phyloP scores from a whole-genome alignment of 768 basidiomycete species.

The Suillus subluteus region DNA sequence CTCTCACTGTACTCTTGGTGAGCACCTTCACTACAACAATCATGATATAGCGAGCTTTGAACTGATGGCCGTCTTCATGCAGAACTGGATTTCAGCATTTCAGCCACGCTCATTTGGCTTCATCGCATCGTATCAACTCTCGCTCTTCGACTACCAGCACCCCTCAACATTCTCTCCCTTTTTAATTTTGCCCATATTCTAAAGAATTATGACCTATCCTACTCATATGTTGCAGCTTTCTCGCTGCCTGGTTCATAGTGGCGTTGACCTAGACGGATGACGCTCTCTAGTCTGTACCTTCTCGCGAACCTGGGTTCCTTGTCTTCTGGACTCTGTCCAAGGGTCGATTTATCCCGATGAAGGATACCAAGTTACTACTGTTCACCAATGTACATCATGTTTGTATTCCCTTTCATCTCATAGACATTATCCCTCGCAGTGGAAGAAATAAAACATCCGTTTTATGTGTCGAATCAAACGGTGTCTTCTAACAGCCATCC shows the following conservation, averaged over 20 bases:
- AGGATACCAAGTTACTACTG: slow-evolving; percentile 3
- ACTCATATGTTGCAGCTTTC: background rate
- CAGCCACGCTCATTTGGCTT: slow-evolving; percentile 2
- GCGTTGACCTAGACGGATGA: background rate
- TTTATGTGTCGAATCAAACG: background rate
- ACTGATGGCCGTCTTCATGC: background rate
- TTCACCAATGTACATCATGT: background rate
- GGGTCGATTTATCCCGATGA: background rate
- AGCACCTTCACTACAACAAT: background rate
- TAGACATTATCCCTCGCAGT: background rate
- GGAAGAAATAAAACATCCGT: background rate
- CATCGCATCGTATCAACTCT: slow-evolving; percentile 1
- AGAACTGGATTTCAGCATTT: slow-evolving; percentile 1
- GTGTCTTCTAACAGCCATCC: background rate
- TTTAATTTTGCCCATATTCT: slow-evolving; percentile 1
- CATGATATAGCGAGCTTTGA: background rate
- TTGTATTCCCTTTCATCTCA: background rate
- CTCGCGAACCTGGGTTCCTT: background rate
- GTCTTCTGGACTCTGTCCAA: background rate
- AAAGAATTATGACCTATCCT: background rate
- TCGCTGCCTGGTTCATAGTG: background rate
- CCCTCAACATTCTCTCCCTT: slow-evolving; percentile 1
- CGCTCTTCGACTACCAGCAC: background rate
- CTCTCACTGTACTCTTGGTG: background rate
- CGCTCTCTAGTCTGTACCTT: background rate